Percentiles rank a stretch among this genome's conserved stretches.
These are phyloP conservation scores for Rhodotorula sp. DNA, from an alignment of 1,284 basidiomycete genomes.

Conservation along the genomic window DNA sequence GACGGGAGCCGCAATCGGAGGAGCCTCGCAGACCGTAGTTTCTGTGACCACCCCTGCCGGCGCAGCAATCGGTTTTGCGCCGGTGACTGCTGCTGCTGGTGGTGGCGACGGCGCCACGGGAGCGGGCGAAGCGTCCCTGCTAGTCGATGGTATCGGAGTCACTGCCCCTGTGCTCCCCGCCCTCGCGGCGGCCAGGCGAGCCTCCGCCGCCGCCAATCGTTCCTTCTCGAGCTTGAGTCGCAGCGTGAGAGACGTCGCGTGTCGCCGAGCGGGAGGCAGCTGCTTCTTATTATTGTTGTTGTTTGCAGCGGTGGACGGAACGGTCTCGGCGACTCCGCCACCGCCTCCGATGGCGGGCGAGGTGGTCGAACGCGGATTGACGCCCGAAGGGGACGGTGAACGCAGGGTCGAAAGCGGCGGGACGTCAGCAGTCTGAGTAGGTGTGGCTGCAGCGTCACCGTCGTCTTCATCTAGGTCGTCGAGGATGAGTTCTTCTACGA, in stretches of 20 bases:
- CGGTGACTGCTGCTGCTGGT: no score
- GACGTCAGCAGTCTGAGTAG: background rate
- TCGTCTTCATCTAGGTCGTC: background rate
- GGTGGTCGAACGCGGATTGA: background rate
- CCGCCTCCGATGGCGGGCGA: background rate
- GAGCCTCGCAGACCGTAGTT: background rate
- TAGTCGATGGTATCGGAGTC: background rate
- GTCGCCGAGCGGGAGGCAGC: background rate
- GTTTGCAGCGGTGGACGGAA: background rate
- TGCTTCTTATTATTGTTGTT: background rate
- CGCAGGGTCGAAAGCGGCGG: background rate
- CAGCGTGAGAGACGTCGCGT: background rate
- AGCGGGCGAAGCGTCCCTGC: background rate
- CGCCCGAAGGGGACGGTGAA: background rate
- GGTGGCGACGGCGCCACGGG: background rate
- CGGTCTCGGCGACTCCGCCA: no score
- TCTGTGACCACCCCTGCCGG: background rate
- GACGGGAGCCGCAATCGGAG: no score
- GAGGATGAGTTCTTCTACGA: background rate
- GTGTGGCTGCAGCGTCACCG: background rate
- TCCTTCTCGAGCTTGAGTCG: background rate
- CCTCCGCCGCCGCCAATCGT: background rate
- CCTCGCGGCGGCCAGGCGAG: background rate
- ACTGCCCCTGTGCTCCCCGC: background rate
- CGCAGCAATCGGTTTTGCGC: background rate